Evolutionary conservation across 257 asterid species (phyloP), one percentile per base, ranked within the genome.

Genomic region (Scutellaria baicalensis): DNA sequence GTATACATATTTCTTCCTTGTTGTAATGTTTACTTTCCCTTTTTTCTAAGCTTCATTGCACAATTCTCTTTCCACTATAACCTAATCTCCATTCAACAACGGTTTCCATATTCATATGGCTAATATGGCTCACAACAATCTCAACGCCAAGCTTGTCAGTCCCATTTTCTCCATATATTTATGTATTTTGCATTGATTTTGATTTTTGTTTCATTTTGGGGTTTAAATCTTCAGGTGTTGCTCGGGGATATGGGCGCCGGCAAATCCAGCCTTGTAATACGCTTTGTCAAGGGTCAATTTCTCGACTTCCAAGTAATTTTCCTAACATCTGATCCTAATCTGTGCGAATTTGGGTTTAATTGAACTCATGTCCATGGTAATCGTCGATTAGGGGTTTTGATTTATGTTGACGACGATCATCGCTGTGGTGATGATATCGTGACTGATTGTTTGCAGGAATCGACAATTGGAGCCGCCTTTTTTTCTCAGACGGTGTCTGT

Each of bases 161-260:
- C 65, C 60, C 57, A 13, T 38, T 40, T 17, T 56, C 14, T 60
- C 36, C 0, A 27, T 38, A 9, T 3, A 42, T n/a, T 59, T 20
- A 1, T 51, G 49, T 51, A 9, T 23, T 50, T 40, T 67, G 1
- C 61, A 16, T 55, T 50, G 3, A 17, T 50, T 81, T 66, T 1
- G 20, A 47, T 14, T 9, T 66, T 48, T 6, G 4, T 75, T 14
- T 50, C 51, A 33, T 59, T 51, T 78, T 45, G 42, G 59, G 55
- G 27, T 55, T 66, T 9, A 3, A 12, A 27, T 56, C 47, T 78
- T 43, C 77, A 92, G 98, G 98, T 92, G 13, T 83, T 92, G 64
- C 85, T 92, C 13, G 98, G 98, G 12, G 98, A 92, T 57, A 89
- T 92, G 98, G 98, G 98, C 67, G 82, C 96, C 63, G 98, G 98